Evolutionary conservation across 805 yeast genomes (phyloP), one percentile per base, ranked within the genome.

Genomic region (Monosporozyma solicola): DNA sequence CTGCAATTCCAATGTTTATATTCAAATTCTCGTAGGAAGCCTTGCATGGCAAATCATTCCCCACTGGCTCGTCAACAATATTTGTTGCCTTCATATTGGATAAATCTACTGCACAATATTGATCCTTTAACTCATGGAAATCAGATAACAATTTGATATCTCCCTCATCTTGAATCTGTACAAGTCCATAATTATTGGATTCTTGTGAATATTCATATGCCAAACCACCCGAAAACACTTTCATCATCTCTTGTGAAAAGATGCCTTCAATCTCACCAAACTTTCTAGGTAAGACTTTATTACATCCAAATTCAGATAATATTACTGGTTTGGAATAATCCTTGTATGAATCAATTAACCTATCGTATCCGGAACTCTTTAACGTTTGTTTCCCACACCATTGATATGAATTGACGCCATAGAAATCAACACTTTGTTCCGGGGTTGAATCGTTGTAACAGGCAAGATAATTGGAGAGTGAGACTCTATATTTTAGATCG

Each of bases 361-460:
- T 62, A 55, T 78, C 75, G 60, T 83, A 85, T 0, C 97, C 97
- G 60, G 95, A 85, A 1, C 87, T 75, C 55, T 80, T 72, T 65
- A 89, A 83, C 0, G 94, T 85, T 67, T 89, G 96, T 48, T 81
- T 79, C 2, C 98, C 98, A 73, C 98, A 94, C 98, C 98, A 92
- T 56, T 89, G 85, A 70, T 94, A 94, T 51, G 95, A 88, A 74
- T 94, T 92, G 66, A 92, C 80, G 13, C 97, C 99, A 68, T 86
- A 90, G 75, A 92, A 90, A 64, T 92, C 98, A 16, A 85, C 83
- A 33, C 66, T 57, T 2, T 83, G 69, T 2, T 64, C 58, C 0
- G 77, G 70, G 15, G 70, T 68, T 2, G 61, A 64, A 2, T 74
- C 75, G 22, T 80, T 82, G 25, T 82, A 78, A 62, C 97, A 91